These are phyloP conservation scores for Austroboletus niveus DNA, from an alignment of 1,284 basidiomycete genomes.

Conservation along the genomic window DNA sequence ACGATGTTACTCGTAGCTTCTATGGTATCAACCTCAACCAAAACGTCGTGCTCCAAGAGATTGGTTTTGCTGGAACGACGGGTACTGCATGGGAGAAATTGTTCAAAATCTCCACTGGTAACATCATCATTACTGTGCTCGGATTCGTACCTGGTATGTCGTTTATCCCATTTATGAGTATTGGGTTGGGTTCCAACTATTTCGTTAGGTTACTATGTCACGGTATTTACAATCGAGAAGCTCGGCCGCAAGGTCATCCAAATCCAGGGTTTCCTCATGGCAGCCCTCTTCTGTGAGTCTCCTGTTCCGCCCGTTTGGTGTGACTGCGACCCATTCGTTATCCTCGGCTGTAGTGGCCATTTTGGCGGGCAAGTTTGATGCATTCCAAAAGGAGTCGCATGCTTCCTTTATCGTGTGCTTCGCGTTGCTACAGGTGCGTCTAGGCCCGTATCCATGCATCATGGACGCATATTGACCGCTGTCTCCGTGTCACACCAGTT, in stretches of 20 bases:
- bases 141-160: constrained; percentile 69
- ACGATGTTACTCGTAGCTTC: constrained; percentile 41
- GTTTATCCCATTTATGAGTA: constrained; percentile 4
- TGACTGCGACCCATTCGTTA: neutral
- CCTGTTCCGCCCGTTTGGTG: neutral
- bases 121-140: constrained; percentile 66
- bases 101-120: constrained; percentile 64
- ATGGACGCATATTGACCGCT: neutral
- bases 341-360: constrained; percentile 45
- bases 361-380: constrained; percentile 64
- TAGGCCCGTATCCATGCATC: neutral
- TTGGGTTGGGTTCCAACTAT: constrained; percentile 3
- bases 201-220: constrained; percentile 61
- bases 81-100: constrained; percentile 62
- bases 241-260: constrained; percentile 76
- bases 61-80: constrained; percentile 57
- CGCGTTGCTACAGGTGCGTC: constrained; percentile 50
- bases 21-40: constrained; percentile 82
- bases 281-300: constrained; percentile 64
- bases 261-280: constrained; percentile 73
- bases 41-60: constrained; percentile 68
- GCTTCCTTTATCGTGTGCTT: constrained; percentile 73
- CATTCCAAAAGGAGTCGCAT: constrained; percentile 41
- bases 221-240: constrained; percentile 68
- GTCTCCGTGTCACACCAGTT: constrained; percentile 39